A percentile compares a stretch with the other conserved stretches of the same genome.
These are phyloP conservation scores for Syzygium aromaticum DNA, from an alignment of 345 rosid genomes.

Conservation along the genomic window DNA sequence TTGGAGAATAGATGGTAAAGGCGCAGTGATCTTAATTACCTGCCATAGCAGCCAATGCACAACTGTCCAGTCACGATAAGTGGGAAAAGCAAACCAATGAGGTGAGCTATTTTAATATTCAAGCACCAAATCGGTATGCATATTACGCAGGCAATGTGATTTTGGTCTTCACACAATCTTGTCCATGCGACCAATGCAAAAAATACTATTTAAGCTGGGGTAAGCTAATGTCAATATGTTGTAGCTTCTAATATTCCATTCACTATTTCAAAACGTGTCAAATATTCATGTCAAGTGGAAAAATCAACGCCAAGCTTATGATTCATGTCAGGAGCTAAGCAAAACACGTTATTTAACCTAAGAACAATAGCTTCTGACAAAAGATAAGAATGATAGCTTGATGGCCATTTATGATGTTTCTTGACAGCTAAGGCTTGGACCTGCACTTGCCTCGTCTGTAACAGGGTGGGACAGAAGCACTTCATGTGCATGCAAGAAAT, in stretches of 20 bases:
- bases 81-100: background rate
- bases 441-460: constrained; percentile 37
- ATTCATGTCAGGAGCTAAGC: background rate
- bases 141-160: background rate
- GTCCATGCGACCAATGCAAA: background rate
- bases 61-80: background rate
- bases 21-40: constrained; percentile 47
- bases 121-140: background rate
- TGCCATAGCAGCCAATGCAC: constrained; percentile 8
- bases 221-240: background rate
- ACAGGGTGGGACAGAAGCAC: constrained; percentile 46
- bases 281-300: background rate
- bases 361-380: background rate
- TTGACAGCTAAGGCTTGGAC: background rate
- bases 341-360: background rate
- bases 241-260: background rate
- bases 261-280: background rate
- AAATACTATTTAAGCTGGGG: background rate
- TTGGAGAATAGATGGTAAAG: constrained; percentile 44
- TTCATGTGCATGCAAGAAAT: constrained; percentile 75
- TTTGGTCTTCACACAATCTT: background rate
- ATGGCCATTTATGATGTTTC: background rate
- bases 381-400: background rate
- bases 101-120: background rate
- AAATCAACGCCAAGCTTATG: background rate